Conservation (phyloP, 2,329 filamentous ascomycete species). For the Aureobasidium leucospermi region DNA sequence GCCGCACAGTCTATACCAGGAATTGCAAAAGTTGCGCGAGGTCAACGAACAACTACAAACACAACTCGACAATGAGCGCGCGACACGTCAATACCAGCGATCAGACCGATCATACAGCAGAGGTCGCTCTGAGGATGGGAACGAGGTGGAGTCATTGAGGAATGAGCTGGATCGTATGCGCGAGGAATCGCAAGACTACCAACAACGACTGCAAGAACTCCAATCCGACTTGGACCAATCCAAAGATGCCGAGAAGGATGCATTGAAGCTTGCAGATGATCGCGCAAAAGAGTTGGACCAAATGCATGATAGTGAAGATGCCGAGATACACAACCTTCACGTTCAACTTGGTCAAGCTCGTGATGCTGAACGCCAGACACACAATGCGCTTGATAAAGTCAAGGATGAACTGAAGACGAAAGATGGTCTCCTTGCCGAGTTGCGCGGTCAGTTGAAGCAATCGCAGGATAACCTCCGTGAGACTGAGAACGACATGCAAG, state of each 20-base stretch:
- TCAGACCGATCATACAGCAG: conserved; percentile 12
- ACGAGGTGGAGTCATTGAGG: conserved; percentile 21
- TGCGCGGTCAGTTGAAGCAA: conserved; percentile 1
- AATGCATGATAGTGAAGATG: conserved; percentile 17
- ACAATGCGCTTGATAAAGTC: neutral
- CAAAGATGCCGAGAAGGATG: neutral
- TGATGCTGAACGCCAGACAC: conserved; percentile 5
- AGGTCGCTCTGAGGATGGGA: conserved; percentile 15
- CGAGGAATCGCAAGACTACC: neutral
- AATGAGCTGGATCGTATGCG: conserved; percentile 15
- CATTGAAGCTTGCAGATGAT: neutral
- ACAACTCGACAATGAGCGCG: conserved; percentile 4
- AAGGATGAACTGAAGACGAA: conserved; percentile 6
- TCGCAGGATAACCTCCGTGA: neutral
- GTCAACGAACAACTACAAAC: conserved; percentile 20
- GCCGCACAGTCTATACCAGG: conserved; percentile 9
- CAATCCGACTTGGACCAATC: conserved; percentile 6
- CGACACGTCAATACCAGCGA: neutral
- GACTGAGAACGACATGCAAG: conserved; percentile 3
- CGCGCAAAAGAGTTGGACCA: conserved; percentile 14
- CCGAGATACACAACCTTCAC: conserved; percentile 16
- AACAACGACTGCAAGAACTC: conserved; percentile 12
- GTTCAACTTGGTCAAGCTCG: conserved; percentile 8
- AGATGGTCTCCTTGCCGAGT: neutral
- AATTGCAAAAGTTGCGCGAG: conserved; percentile 16